Conservation (phyloP, 2,329 filamentous ascomycete species). For the Simplicillium sp. region DNA sequence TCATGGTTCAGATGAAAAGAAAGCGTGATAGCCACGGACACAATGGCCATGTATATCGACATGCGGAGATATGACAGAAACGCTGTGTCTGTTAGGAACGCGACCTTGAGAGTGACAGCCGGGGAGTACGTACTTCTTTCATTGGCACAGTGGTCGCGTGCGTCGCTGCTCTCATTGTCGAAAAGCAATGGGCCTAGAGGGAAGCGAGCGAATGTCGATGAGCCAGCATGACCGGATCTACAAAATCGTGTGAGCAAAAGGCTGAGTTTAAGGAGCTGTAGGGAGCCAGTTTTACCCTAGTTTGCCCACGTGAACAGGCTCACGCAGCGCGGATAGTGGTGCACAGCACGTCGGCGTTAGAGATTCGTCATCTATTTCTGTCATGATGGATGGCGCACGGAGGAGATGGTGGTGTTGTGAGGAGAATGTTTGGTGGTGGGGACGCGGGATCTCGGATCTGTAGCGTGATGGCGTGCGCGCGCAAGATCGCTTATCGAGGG, state of each 20-base stretch:
- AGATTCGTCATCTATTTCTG: slow-evolving; percentile 23
- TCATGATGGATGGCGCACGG: neutral
- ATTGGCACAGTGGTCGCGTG: slow-evolving; percentile 70
- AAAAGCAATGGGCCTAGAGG: slow-evolving; percentile 64
- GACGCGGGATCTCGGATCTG: too few species aligned
- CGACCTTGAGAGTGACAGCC: slow-evolving; percentile 1
- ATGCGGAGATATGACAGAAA: slow-evolving; percentile 90
- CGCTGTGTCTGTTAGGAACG: slow-evolving; percentile 23
- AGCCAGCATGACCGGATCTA: slow-evolving; percentile 15
- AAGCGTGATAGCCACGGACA: slow-evolving; percentile 81
- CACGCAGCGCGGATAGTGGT: slow-evolving; percentile 24
- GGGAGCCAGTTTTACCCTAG: slow-evolving; percentile 19
- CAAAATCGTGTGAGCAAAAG: neutral
- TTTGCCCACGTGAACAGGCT: slow-evolving; percentile 35
- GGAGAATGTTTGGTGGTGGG: neutral
- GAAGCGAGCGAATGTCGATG: slow-evolving; percentile 44
- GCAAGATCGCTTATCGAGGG: too few species aligned
- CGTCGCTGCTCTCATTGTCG: slow-evolving; percentile 65
- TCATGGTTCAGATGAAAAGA: slow-evolving; percentile 81
- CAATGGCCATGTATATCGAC: slow-evolving; percentile 82
- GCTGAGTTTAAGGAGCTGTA: neutral
- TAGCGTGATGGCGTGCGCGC: too few species aligned
- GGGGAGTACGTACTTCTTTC: slow-evolving; percentile 48
- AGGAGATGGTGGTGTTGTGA: neutral
- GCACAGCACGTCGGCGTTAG: slow-evolving; percentile 27